Evolutionary conservation across 139 green algal species (phyloP), one percentile per base, ranked within the genome.

Genomic region (Ulvella scutata): DNA sequence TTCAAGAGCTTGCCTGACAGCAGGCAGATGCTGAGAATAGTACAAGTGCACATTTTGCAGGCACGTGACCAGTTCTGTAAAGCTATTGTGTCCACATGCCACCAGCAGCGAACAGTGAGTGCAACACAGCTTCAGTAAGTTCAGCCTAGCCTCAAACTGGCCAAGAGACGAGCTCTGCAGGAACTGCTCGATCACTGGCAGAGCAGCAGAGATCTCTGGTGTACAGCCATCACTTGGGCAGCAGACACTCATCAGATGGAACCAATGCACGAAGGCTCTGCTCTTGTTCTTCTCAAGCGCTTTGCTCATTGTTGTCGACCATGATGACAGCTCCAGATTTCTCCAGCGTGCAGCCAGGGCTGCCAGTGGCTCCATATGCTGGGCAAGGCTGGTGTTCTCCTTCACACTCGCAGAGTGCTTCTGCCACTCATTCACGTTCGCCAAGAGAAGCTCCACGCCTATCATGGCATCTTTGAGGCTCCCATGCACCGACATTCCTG

Each of bases 361-460:
- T 0, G 84, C 85, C 10, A 93, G 62, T 2, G 74, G 74, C 0
- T 59, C 76, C 61, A 97, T 87, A 77, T 96, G 74, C 7, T 78
- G 43, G 34, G 51, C 51, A n/a, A 67, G 51, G 51, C 9, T 67
- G 2, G 87, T 92, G 76, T 97, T 88, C 86, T 99, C 90, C 95
- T 94, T 98, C 29, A 94, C 77, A 83, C 51, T 67, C 7, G 51
- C 51, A 29, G 17, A 34, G 74, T 38, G n/a, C 13, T 39, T 59
- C 43, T 67, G 37, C 37, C 28, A 26, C 33, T 33, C 73, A 44
- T 93, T 87, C 7, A 86, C 84, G 2, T 87, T 76, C 10, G 85
- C 82, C 44, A 99, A 84, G 73, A 99, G 85, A 78, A 99, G 86
- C 88, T 99, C 95, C 77, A 97, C 60, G 0, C 95, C 95, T 0